phyloP scores from a whole-genome alignment of 2,329 filamentous ascomycete species.

The Pleoardoris graminearum region DNA sequence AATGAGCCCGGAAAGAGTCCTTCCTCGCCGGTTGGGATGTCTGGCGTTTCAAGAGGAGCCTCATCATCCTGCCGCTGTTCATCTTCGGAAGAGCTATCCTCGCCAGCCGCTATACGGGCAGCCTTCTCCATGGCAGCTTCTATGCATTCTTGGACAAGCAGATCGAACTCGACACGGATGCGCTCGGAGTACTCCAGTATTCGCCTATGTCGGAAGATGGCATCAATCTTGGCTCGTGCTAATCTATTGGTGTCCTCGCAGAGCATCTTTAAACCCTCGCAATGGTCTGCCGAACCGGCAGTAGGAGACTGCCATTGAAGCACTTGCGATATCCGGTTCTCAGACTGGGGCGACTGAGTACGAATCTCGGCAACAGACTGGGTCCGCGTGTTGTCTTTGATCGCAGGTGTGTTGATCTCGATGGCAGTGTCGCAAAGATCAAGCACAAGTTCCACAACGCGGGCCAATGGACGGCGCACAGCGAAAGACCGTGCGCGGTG shows the following conservation, averaged over 20 bases:
- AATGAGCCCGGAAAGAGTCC: constrained; percentile 63
- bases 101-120: constrained; percentile 80
- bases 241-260: constrained; percentile 87
- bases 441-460: constrained; percentile 91
- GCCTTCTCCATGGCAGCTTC: constrained; percentile 89
- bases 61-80: constrained; percentile 53
- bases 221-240: constrained; percentile 87
- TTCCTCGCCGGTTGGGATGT: constrained; percentile 53
- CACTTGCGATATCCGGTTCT: constrained; percentile 91
- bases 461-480: constrained; percentile 81
- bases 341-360: constrained; percentile 93
- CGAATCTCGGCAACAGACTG: constrained; percentile 75
- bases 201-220: constrained; percentile 84
- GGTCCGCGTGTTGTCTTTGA: constrained; percentile 74
- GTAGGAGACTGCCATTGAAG: constrained; percentile 96
- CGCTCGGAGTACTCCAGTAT: constrained; percentile 96
- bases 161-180: constrained; percentile 89
- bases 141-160: constrained; percentile 94
- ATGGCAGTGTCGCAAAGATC: constrained; percentile 95
- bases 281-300: constrained; percentile 87
- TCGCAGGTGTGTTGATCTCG: constrained; percentile 90
- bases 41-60: constrained; percentile 50
- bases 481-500: constrained; percentile 85
- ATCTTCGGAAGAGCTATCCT: constrained; percentile 74
- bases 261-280: constrained; percentile 84